phyloP scores from a whole-genome alignment of 31 red algal species.

The Odonthalia washingtoniensis region DNA sequence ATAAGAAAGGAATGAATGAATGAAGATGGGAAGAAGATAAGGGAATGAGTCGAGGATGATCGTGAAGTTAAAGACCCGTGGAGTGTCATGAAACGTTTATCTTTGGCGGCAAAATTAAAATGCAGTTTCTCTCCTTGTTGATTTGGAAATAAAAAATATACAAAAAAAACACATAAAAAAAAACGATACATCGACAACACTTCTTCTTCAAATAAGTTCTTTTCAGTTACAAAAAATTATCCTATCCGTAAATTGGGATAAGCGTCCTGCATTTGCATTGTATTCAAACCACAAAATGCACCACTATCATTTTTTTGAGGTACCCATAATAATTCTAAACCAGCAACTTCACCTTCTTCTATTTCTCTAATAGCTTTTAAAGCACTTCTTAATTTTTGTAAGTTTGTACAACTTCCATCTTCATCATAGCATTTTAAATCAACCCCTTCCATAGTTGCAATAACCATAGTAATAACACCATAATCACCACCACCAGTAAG shows the following conservation, averaged over 20 bases:
- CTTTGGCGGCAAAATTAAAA: too few relatives aligned
- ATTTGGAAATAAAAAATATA: too few relatives aligned
- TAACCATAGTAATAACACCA: conserved; percentile 66
- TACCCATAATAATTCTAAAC: conserved; percentile 67
- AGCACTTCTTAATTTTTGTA: conserved; percentile 49
- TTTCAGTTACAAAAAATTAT: too few relatives aligned
- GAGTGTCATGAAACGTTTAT: too few relatives aligned
- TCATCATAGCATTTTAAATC: conserved; percentile 62
- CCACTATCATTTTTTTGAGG: conserved; percentile 26
- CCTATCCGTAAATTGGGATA: conserved; percentile 58
- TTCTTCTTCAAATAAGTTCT: too few relatives aligned
- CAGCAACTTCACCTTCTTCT: conserved; percentile 51
- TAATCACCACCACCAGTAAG: conserved; percentile 35
- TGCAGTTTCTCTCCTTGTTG: too few relatives aligned
- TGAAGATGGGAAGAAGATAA: too few relatives aligned
- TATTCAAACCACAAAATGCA: conserved; percentile 23
- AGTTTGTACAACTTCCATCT: conserved; percentile 32
- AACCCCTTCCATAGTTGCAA: conserved; percentile 67
- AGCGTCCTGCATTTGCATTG: conserved; percentile 48
- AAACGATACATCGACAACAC: too few relatives aligned
- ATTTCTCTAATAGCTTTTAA: conserved; percentile 42
- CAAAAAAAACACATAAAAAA: too few relatives aligned
- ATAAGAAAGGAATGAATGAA: too few relatives aligned
- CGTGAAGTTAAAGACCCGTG: too few relatives aligned
- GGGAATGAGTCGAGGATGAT: too few relatives aligned